Percentiles rank a stretch among this genome's conserved stretches.
Conservation (phyloP, 306 rosid species). For the Pyrus bretschneideri region DNA sequence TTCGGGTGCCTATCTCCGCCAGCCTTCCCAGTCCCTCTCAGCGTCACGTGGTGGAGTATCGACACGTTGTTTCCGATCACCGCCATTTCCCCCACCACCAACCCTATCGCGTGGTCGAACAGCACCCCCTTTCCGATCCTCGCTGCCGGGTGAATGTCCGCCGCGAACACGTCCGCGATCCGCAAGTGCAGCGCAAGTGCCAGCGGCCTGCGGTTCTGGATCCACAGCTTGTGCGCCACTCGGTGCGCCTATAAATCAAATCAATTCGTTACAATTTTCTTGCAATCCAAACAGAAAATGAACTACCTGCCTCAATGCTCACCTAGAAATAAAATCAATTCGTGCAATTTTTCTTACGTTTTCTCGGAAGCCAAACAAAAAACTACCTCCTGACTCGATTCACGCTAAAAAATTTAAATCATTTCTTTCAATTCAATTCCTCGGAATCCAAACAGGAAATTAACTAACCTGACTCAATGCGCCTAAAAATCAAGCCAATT, state of each 20-base stretch:
- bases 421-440: neutral
- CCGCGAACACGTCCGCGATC: constrained; percentile 73
- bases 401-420: neutral
- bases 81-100: constrained; percentile 94
- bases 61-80: constrained; percentile 94
- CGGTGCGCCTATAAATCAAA: constrained; percentile 54
- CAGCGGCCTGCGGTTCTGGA: constrained; percentile 64
- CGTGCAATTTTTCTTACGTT: neutral
- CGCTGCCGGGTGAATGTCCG: constrained; percentile 93
- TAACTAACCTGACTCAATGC: neutral
- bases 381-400: neutral
- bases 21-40: constrained; percentile 91
- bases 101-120: constrained; percentile 87
- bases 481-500: neutral
- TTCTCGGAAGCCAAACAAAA: neutral
- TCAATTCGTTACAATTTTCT: neutral
- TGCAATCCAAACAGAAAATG: neutral
- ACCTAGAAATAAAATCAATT: neutral
- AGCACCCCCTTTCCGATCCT: constrained; percentile 74
- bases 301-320: neutral
- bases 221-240: constrained; percentile 77
- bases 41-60: constrained; percentile 81
- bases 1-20: constrained; percentile 94
- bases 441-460: neutral
- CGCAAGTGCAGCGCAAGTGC: constrained; percentile 85